Evolutionary conservation across 306 rosid genomes (phyloP).

Genomic region (Albizia julibrissin): DNA sequence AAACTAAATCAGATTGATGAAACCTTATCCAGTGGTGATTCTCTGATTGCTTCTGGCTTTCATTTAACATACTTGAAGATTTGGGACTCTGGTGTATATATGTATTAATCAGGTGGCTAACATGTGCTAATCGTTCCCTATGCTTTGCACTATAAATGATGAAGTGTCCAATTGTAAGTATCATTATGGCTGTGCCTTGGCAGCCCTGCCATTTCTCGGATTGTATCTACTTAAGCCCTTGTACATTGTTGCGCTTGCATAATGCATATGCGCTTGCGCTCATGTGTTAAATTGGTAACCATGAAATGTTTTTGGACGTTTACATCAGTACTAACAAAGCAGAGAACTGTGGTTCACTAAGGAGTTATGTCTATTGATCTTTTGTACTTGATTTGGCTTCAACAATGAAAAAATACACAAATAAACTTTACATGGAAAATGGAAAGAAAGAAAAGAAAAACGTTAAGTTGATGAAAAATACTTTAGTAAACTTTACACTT

Average conservation of each 20-base stretch:
- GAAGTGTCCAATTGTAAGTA: neutral
- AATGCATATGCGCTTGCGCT: neutral
- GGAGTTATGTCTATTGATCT: neutral
- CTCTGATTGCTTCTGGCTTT: constrained; percentile 17
- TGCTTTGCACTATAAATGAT: neutral
- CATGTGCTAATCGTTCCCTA: neutral
- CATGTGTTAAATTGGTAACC: neutral
- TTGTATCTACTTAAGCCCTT: neutral
- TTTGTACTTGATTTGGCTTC: neutral
- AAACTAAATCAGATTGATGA: constrained; percentile 75
- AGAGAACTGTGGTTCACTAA: constrained; percentile 12
- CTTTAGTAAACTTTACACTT: neutral
- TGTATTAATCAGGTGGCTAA: neutral
- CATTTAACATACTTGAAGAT: constrained; percentile 25
- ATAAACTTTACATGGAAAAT: neutral
- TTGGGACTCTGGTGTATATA: constrained; percentile 13
- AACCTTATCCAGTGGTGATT: constrained; percentile 1
- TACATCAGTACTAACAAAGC: neutral
- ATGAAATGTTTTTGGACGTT: neutral
- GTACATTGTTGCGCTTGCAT: neutral
- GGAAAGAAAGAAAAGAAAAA: neutral
- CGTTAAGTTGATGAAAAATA: neutral
- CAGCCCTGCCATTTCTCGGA: neutral
- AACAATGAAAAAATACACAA: neutral
- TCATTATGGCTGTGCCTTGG: neutral